Evolutionary conservation across 345 rosid species (phyloP), one percentile per base, ranked within the genome.

Genomic region (Cardamine chenopodiifolia): DNA sequence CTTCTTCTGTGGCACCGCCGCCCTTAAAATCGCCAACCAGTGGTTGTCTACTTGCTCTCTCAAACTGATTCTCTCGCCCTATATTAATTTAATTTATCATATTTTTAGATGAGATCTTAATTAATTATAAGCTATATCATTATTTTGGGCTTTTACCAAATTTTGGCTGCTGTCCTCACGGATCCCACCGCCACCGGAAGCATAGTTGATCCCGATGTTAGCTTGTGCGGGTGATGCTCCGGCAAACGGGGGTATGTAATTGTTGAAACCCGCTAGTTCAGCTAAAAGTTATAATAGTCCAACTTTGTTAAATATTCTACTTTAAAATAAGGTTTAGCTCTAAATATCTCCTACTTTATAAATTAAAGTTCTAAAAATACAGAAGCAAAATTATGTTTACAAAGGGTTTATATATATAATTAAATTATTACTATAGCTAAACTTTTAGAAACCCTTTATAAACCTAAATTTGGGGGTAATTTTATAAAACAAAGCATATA

Each of bases 161-260:
- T 80, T 80, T 25, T 34, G 60, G 50, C 89, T 85, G 45, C 80
- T 78, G 14, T 88, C 87, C 2, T 83, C 81, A 1, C 79, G 81
- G 53, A 90, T 88, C 57, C 96, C 92, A 0, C 87, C 83, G 7
- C 77, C 86, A 15, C 85, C 92, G 4, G 96, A 90, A 44, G 96
- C 96, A 62, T 85, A 90, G 70, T 90, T 88, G 19, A 90, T 72
- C 20, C 96, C 87, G 42, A 82, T 70, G 23, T 39, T 63, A 55
- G 49, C 52, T 68, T 78, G 82, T 53, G 32, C 25, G 15, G 3
- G 47, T 60, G 82, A 72, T 56, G 42, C 59, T 74, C 48, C 70
- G 25, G 79, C 72, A 35, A 62, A 85, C 5, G 96, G 82, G 39
- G 82, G 82, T 28, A 87, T 85, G 22, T 2, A 71, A 18, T 32